A percentile compares a stretch with the other conserved stretches of the same genome.
These are phyloP conservation scores for Plectosphaerella plurivora DNA, from an alignment of 2,329 filamentous ascomycete genomes.

Conservation along the genomic window DNA sequence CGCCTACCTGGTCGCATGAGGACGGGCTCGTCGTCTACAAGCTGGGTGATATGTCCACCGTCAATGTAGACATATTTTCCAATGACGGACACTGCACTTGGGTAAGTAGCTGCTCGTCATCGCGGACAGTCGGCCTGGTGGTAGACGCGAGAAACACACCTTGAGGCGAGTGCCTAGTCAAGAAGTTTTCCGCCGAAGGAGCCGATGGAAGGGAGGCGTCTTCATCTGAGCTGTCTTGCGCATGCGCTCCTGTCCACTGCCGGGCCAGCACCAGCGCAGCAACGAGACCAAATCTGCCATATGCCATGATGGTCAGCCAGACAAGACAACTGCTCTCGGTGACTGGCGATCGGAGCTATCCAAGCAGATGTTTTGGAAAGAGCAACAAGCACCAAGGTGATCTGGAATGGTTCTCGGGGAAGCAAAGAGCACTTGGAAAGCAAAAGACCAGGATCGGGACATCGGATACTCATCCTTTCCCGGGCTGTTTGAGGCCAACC, in stretches of 20 bases:
- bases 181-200: background rate
- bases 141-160: background rate
- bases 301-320: too few species aligned
- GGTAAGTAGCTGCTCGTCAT: background rate
- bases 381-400: too few species aligned
- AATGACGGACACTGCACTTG: conserved; percentile 8
- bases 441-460: too few species aligned
- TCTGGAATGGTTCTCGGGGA: too few species aligned
- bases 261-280: background rate
- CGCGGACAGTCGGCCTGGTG: background rate
- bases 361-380: too few species aligned
- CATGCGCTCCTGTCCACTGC: background rate
- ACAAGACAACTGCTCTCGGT: too few species aligned
- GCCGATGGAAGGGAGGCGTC: too few species aligned
- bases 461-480: too few species aligned
- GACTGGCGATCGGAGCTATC: too few species aligned
- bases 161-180: background rate
- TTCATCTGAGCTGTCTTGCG: background rate
- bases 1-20: background rate
- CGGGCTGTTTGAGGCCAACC: too few species aligned
- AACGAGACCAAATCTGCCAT: background rate
- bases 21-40: conserved; percentile 15
- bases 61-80: conserved; percentile 33
- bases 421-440: too few species aligned
- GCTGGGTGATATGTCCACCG: conserved; percentile 26